These are phyloP conservation scores for Ophiostoma montium DNA, from an alignment of 2,329 filamentous ascomycete species.

Conservation along the genomic window DNA sequence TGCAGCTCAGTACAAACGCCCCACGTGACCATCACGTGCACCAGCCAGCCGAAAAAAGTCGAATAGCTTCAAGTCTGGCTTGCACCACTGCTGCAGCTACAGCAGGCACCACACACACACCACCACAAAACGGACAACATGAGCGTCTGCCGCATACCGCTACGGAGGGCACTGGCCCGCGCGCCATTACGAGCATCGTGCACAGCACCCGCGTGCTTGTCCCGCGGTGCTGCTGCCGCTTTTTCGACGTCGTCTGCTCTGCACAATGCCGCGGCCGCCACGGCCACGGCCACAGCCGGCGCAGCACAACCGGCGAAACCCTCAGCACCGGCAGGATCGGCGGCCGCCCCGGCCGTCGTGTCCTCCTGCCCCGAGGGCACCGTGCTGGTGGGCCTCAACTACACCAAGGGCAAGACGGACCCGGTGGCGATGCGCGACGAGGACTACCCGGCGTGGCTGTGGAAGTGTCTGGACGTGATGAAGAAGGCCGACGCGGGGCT, in stretches of 20 bases:
- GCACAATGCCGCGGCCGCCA: slow-evolving; percentile 13
- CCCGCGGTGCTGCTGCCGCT: too few species aligned
- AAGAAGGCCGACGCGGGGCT: slow-evolving; percentile 33
- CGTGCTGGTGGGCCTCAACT: slow-evolving; percentile 60
- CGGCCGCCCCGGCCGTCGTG: slow-evolving; percentile 16
- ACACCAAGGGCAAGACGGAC: slow-evolving; percentile 57
- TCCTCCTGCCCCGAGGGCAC: slow-evolving; percentile 54
- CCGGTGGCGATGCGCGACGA: slow-evolving; percentile 60
- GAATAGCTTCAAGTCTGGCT: neutral
- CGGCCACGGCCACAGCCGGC: slow-evolving; percentile 15
- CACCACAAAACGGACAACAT: slow-evolving; percentile 15
- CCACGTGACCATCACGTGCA: neutral
- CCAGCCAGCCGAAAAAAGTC: too few species aligned
- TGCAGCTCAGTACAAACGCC: too few species aligned
- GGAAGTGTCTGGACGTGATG: slow-evolving; percentile 52
- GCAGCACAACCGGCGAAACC: slow-evolving; percentile 7
- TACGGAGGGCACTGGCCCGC: slow-evolving; percentile 30
- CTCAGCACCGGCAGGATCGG: slow-evolving; percentile 13
- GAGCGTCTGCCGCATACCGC: slow-evolving; percentile 34
- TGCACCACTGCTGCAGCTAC: neutral
- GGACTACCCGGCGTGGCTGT: slow-evolving; percentile 71
- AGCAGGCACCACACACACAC: neutral
- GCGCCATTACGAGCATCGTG: slow-evolving; percentile 3
- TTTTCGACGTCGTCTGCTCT: slow-evolving; percentile 17
- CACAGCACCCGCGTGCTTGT: slow-evolving; percentile 27